A percentile compares a stretch with the other conserved stretches of the same genome.
Evolutionary conservation across 1,284 basidiomycete species (phyloP).

Genomic region (Pterulicium gracile): DNA sequence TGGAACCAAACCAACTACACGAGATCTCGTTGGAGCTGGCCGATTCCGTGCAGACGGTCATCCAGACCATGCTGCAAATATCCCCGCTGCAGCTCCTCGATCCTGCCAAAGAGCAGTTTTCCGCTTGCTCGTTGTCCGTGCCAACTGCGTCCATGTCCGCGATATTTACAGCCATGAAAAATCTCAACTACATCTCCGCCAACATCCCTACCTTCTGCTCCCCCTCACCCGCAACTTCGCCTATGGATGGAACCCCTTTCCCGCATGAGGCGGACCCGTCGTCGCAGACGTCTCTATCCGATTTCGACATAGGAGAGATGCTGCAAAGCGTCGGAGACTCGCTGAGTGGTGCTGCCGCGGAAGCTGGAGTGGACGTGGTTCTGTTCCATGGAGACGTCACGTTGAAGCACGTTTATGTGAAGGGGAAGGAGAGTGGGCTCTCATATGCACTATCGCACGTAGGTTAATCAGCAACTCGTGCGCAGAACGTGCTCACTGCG

Average conservation of each 20-base stretch:
- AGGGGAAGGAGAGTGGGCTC: conserved; percentile 76
- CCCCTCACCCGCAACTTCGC: not conserved
- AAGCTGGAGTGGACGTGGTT: conserved; percentile 78
- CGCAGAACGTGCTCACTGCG: conserved; percentile 2
- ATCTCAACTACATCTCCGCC: conserved; percentile 81
- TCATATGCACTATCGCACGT: conserved; percentile 79
- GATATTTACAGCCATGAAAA: conserved; percentile 82
- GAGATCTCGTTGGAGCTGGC: conserved; percentile 76
- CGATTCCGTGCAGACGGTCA: conserved; percentile 77
- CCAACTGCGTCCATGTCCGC: conserved; percentile 83
- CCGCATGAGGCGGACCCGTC: conserved; percentile 4
- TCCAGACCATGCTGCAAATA: conserved; percentile 82
- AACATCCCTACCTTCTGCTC: conserved; percentile 50
- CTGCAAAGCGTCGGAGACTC: conserved; percentile 61
- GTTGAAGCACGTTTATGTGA: conserved; percentile 75
- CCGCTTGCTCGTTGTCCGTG: conserved; percentile 75
- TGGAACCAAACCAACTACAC: not conserved
- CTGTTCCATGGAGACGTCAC: conserved; percentile 81
- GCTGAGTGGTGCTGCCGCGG: conserved; percentile 74
- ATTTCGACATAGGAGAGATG: conserved; percentile 39
- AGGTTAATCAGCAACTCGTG: conserved; percentile 23
- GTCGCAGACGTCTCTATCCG: conserved; percentile 14
- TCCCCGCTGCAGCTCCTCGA: conserved; percentile 85
- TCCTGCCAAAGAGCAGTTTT: conserved; percentile 84
- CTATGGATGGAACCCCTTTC: conserved; percentile 4